A percentile compares a stretch with the other conserved stretches of the same genome.
Conservation (phyloP, 805 yeast species). For the Tetrapisispora phaffii region DNA sequence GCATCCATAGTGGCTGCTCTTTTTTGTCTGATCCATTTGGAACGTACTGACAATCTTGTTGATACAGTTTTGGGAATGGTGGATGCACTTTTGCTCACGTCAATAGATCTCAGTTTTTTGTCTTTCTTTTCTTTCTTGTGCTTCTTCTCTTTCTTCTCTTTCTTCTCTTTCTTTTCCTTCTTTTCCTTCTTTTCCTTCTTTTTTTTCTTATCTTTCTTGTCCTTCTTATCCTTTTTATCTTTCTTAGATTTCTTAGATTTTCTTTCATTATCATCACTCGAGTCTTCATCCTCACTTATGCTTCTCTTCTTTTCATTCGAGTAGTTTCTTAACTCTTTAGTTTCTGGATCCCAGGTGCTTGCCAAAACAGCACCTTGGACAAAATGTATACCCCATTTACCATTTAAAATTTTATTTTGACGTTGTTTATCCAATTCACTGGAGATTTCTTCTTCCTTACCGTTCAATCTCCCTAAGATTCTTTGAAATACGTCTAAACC, state of each 20-base stretch:
- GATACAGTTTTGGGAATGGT: constrained; percentile 29
- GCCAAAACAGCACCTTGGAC: constrained; percentile 74
- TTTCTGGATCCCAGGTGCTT: constrained; percentile 72
- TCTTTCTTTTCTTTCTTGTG: constrained; percentile 26
- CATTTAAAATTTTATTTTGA: constrained; percentile 61
- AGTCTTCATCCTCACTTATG: constrained; percentile 20
- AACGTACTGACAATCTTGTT: constrained; percentile 64
- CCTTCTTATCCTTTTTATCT: constrained; percentile 16
- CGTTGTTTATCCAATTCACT: constrained; percentile 61
- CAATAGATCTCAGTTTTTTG: constrained; percentile 23
- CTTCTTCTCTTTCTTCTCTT: constrained; percentile 19
- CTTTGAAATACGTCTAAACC: constrained; percentile 92
- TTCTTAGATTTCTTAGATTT: constrained; percentile 23
- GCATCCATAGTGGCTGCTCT: constrained; percentile 86
- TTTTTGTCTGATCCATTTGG: constrained; percentile 82
- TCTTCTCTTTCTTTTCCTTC: constrained; percentile 20
- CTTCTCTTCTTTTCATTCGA: constrained; percentile 24
- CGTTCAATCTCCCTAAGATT: constrained; percentile 79
- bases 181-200: constrained; percentile 27
- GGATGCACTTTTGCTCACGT: constrained; percentile 16
- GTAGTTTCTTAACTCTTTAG: constrained; percentile 29
- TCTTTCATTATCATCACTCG: constrained; percentile 18
- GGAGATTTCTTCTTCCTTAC: constrained; percentile 59
- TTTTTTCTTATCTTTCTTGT: constrained; percentile 22
- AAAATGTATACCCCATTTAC: constrained; percentile 82